Percentiles rank a stretch among this genome's conserved stretches.
Evolutionary conservation across 192 early-diverging fungal species (phyloP).

Genomic region (Dissophora ornata): DNA sequence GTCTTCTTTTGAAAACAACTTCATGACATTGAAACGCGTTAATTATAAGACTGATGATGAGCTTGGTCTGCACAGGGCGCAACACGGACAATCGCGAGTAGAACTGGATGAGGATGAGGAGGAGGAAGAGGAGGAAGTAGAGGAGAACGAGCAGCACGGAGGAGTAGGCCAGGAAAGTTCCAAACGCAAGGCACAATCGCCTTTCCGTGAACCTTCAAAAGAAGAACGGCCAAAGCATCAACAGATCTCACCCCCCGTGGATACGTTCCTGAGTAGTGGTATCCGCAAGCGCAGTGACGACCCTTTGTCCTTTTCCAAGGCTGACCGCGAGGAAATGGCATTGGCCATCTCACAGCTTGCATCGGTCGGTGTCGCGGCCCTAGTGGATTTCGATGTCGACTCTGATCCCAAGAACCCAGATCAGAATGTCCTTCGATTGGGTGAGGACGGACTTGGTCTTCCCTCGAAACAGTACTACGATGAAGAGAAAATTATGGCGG

Average conservation of each 20-base stretch:
- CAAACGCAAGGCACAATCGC: background rate
- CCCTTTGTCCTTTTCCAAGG: background rate
- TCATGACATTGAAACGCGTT: background rate
- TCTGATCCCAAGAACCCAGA: constrained; percentile 70
- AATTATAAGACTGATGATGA: too few species aligned
- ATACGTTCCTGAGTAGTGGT: background rate
- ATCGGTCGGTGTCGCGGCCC: constrained; percentile 44
- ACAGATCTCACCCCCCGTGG: background rate
- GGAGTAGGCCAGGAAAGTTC: too few species aligned
- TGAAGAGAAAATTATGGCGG: constrained; percentile 54
- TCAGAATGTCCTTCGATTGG: constrained; percentile 58
- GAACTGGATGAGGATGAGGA: too few species aligned
- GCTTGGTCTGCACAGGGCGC: too few species aligned
- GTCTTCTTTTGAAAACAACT: background rate
- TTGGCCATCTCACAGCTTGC: constrained; percentile 35
- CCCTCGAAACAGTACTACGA: constrained; percentile 78
- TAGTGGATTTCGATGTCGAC: constrained; percentile 62
- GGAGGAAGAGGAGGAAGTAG: background rate
- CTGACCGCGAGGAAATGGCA: constrained; percentile 47
- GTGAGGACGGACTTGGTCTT: constrained; percentile 64
- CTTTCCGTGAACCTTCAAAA: background rate
- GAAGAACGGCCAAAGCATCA: background rate
- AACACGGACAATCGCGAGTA: too few species aligned
- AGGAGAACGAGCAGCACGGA: too few species aligned
- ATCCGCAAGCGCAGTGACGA: background rate